Base-by-base conservation (phyloP, 2,329 filamentous ascomycete genomes). In the Pestalotiopsis sp. region DNA sequence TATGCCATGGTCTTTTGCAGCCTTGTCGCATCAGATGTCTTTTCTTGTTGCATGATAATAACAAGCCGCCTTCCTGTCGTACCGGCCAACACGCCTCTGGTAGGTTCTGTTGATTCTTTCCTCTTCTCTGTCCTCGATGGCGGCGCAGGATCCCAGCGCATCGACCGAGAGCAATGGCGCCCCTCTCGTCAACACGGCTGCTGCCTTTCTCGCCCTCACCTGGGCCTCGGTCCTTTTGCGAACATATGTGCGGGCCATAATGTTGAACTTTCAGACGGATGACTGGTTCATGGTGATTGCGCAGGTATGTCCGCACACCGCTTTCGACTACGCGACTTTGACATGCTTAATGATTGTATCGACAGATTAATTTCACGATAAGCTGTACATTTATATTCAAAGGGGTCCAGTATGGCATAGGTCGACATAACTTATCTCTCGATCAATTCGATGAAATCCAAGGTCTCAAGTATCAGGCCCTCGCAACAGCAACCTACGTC, bases 241-340 rank as follows among this genome's bases (percentile, higher is more conserved):
- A 60, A 74, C 74, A 14, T 77, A 75, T 59, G 75, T 75, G 14
- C 74, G 75, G 40, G 73, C 73, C n/a, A 70, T 70, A 24, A 66
- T 78, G 63, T 75, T 72, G n/a, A 76, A 73, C 3, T 84, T 85
- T 66, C 79, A 83, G 71, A 69, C 76, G n/a, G 85, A 87, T 74
- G 85, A 87, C 76, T 86, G 84, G 83, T 76, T 86, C 69, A 86
- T 87, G 84, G 70, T 86, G 57, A 71, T 81, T 67, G 80, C 81
- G 38, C 84, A 84, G 78, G 83, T 85, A 75, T 7, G 78, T 67
- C 17, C 58, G 71, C 22, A 66, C 59, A 10, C 10, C 63, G 30
- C 5, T 1, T 66, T 65, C 14, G 17, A 56, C n/a, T 48, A 70
- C 20, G 68, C 59, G 55, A 13, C 11, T 4, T 20, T 65, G 63